Conservation (phyloP, 108 stramenopile genomes). For the Cyclostephanos invisitatus region DNA sequence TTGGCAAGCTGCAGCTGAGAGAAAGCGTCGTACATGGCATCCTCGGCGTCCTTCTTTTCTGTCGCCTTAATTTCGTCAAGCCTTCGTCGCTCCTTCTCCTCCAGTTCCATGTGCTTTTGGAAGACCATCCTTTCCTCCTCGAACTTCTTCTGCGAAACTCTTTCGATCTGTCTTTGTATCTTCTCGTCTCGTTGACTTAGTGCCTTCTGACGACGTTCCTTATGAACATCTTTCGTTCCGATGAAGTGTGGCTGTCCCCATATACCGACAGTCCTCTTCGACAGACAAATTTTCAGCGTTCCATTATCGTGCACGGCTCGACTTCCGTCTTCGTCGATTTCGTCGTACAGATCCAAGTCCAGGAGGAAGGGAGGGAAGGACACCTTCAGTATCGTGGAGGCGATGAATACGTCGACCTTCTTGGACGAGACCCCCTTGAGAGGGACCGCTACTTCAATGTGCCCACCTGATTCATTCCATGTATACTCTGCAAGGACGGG, state of each 20-base stretch:
- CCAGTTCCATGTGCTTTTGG: constrained; percentile 53
- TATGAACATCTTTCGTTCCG: constrained; percentile 30
- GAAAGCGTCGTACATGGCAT: constrained; percentile 53
- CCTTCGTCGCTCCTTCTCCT: constrained; percentile 40
- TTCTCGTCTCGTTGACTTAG: constrained; percentile 23
- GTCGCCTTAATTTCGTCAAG: constrained; percentile 45
- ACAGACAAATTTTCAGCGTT: constrained; percentile 37
- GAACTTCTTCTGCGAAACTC: constrained; percentile 20
- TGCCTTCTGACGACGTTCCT: constrained; percentile 23
- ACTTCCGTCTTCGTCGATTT: constrained; percentile 41
- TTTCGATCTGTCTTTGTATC: constrained; percentile 26
- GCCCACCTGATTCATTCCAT: constrained; percentile 29
- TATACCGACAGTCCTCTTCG: constrained; percentile 24
- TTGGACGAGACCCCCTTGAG: constrained; percentile 45
- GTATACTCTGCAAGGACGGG: constrained; percentile 37
- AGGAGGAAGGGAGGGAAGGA: constrained; percentile 41
- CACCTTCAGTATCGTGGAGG: constrained; percentile 32
- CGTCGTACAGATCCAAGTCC: constrained; percentile 33
- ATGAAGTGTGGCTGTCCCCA: constrained; percentile 50
- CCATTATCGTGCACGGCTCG: constrained; percentile 56
- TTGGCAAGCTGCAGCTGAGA: constrained; percentile 21
- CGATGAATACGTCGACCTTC: constrained; percentile 37
- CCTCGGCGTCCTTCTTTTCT: constrained; percentile 55
- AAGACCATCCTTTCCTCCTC: constrained; percentile 51
- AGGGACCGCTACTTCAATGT: constrained; percentile 28